Evolutionary conservation across 495 filamentous ascomycete species (phyloP), one percentile per base, ranked within the genome.

Genomic region (Tuber indicum): DNA sequence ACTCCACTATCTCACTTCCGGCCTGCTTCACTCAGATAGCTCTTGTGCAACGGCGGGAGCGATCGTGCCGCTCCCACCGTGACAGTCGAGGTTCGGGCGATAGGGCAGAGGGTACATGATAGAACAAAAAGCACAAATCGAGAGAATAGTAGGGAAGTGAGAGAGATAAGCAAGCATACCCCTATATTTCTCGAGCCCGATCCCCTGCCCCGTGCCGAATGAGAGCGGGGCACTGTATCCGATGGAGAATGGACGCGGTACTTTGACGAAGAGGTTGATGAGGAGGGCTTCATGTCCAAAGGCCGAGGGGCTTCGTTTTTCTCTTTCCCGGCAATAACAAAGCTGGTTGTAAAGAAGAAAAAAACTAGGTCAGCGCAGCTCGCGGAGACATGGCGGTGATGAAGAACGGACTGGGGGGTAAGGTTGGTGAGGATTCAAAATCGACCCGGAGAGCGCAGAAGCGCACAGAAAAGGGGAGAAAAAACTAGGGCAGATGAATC

Each of bases 241-340:
- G 73, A 78, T 43, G 74, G 80, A 72, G 76, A 74, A 73, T 82
- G 81, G 72, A 71, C 74, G 74, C 75, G 81, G 76, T 82, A 80
- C 76, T 73, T 82, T 74, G 81, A 78, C 73, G 81, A 76, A 77
- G 81, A 80, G 71, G 78, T 82, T 42, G 81, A 52, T 32, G 81
- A 77, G 26, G 81, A 82, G 62, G 81, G 77, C 79, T 82, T 82
- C 81, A 82, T 82, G 71, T 82, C 81, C 79, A 80, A 70, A 74
- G 71, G 74, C 26, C 70, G 79, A 42, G 76, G 74, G 76, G 43
- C 41, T 44, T 45, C 71, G 75, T 74, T 43, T 73, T 73, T 70
- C 46, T 75, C 78, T 52, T 76, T 72, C 77, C 72, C 71, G 62
- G 62, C 62, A 78, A 75, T 80, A 72, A 71, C 75, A 73, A 66